A percentile compares a stretch with the other conserved stretches of the same genome.
phyloP scores from a whole-genome alignment of 805 yeast genomes.

The Metschnikowia henanensis region DNA sequence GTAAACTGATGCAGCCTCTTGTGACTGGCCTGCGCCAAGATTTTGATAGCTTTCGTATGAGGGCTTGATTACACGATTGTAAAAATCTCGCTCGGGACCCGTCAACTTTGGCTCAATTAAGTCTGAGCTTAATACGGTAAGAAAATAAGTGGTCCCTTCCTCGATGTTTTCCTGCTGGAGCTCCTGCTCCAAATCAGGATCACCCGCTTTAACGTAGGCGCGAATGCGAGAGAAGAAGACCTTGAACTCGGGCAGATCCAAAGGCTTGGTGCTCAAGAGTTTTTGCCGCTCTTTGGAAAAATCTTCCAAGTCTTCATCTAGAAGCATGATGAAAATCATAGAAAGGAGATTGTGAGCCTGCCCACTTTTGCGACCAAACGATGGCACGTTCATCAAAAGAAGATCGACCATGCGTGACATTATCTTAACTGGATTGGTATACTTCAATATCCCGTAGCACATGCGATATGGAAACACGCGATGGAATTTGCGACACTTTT shows the following conservation, averaged over 20 bases:
- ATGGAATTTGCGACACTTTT: constrained; percentile 72
- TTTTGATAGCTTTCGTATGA: constrained; percentile 24
- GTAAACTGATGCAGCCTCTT: constrained; percentile 37
- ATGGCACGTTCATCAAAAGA: constrained; percentile 55
- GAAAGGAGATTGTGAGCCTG: constrained; percentile 53
- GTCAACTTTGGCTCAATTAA: constrained; percentile 22
- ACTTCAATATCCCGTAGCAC: constrained; percentile 71
- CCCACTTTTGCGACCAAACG: constrained; percentile 20
- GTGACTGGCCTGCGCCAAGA: constrained; percentile 13
- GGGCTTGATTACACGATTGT: constrained; percentile 13
- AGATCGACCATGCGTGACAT: constrained; percentile 79
- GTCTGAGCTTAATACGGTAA: constrained; percentile 47
- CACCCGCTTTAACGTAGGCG: constrained; percentile 50
- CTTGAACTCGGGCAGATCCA: constrained; percentile 32
- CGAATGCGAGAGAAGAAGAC: constrained; percentile 35
- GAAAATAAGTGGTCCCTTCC: constrained; percentile 58
- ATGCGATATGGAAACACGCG: constrained; percentile 76
- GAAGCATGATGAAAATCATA: constrained; percentile 65
- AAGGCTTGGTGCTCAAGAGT: constrained; percentile 41
- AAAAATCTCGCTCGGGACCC: constrained; percentile 2
- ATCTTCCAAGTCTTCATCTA: constrained; percentile 70
- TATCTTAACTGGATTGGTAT: constrained; percentile 86
- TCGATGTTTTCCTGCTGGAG: constrained; percentile 71
- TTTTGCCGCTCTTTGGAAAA: constrained; percentile 53
- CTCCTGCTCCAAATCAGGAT: constrained; percentile 38